phyloP scores from a whole-genome alignment of 1,139 yeast genomes.

The Scheffersomyces insectosa region DNA sequence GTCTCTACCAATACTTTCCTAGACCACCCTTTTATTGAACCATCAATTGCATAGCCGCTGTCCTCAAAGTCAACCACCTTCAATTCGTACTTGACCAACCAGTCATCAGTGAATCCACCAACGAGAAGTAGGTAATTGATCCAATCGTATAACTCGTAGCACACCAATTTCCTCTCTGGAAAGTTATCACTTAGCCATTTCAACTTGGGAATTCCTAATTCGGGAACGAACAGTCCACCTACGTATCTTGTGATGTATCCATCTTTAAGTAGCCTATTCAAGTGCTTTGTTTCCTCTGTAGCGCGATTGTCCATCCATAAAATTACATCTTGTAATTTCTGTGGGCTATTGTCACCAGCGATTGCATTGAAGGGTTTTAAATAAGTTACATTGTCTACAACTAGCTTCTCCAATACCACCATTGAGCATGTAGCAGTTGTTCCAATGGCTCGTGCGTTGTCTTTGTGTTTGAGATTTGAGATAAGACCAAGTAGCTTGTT shows the following conservation, averaged over 20 bases:
- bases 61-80: conserved; percentile 5
- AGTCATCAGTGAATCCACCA: conserved; percentile 16
- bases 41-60: conserved; percentile 42
- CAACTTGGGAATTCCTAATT: conserved; percentile 58
- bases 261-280: conserved; percentile 24
- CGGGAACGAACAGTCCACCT: conserved; percentile 54
- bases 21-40: conserved; percentile 58
- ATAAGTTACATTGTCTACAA: conserved; percentile 10
- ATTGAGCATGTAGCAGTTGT: conserved; percentile 57
- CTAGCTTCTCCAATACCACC: conserved; percentile 34
- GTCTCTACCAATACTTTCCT: conserved; percentile 17
- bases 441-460: conserved; percentile 12
- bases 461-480: neutral
- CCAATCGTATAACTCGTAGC: conserved; percentile 57
- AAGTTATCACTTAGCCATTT: conserved; percentile 33
- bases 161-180: conserved; percentile 24
- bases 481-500: conserved; percentile 5
- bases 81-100: conserved; percentile 1
- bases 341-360: neutral
- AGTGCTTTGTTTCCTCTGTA: conserved; percentile 25
- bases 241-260: conserved; percentile 7
- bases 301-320: conserved; percentile 65
- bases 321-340: conserved; percentile 39
- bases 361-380: conserved; percentile 24
- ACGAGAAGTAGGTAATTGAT: conserved; percentile 38